Conservation (phyloP, 1,284 basidiomycete genomes). For the Xanthoconium separans region DNA sequence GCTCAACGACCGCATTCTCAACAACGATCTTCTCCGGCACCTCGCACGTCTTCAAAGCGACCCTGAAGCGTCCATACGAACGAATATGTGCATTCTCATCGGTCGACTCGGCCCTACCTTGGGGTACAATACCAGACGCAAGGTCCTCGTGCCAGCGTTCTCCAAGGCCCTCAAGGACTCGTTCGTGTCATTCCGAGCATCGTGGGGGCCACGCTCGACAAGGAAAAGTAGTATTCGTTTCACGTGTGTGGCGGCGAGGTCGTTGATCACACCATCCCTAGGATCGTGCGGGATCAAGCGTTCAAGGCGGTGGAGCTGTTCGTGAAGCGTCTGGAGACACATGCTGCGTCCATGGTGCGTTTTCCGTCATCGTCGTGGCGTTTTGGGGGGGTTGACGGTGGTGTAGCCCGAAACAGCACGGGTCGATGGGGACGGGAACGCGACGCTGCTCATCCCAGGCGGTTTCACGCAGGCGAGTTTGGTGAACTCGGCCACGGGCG, state of each 20-base stretch:
- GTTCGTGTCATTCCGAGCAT: constrained; percentile 89
- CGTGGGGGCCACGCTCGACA: constrained; percentile 79
- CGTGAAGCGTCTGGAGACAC: constrained; percentile 77
- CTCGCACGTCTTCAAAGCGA: constrained; percentile 94
- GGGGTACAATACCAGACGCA: constrained; percentile 86
- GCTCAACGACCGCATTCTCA: constrained; percentile 90
- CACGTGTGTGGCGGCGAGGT: background rate
- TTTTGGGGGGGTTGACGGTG: background rate
- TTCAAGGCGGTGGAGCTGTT: constrained; percentile 90
- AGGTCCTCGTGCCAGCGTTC: constrained; percentile 96
- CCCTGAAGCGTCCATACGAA: constrained; percentile 91
- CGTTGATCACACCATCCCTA: constrained; percentile 33
- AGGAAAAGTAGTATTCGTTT: constrained; percentile 67
- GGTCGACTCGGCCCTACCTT: constrained; percentile 87
- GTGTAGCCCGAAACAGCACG: constrained; percentile 68
- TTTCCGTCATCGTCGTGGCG: background rate
- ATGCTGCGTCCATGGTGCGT: constrained; percentile 77
- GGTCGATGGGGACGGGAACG: constrained; percentile 39
- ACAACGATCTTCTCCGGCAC: constrained; percentile 93
- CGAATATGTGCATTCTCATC: constrained; percentile 96
- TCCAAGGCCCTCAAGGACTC: constrained; percentile 86
- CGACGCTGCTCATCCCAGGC: constrained; percentile 35
- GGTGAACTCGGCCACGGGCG: constrained; percentile 84
- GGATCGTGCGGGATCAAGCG: constrained; percentile 89
- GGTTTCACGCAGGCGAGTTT: constrained; percentile 51